Conservation (phyloP, 2,329 filamentous ascomycete genomes). For the Fusarium irregulare region DNA sequence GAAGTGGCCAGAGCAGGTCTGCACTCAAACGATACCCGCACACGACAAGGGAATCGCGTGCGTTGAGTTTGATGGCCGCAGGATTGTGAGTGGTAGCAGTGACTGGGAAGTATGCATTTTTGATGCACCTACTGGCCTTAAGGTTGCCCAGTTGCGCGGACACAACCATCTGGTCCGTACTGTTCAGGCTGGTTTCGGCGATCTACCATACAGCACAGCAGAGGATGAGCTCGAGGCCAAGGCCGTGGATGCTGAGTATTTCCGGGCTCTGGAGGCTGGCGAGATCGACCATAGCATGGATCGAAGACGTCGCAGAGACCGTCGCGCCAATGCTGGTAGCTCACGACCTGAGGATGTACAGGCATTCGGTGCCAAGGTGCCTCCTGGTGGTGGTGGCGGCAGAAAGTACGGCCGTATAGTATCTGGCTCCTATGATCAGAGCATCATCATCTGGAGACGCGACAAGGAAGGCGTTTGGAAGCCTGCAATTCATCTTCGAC, state of each 20-base stretch:
- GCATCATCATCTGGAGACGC: constrained; percentile 93
- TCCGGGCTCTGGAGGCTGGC: constrained; percentile 67
- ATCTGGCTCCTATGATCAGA: constrained; percentile 95
- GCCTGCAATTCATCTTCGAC: constrained; percentile 77
- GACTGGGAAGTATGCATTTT: constrained; percentile 97
- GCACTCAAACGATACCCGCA: constrained; percentile 81
- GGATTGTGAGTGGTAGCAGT: constrained; percentile 95
- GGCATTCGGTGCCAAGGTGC: constrained; percentile 85
- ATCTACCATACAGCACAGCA: constrained; percentile 81
- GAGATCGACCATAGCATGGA: constrained; percentile 54
- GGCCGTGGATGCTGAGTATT: constrained; percentile 78
- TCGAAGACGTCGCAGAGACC: constrained; percentile 51
- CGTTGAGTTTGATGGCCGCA: constrained; percentile 92
- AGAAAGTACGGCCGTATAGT: constrained; percentile 94
- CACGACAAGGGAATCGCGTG: constrained; percentile 97
- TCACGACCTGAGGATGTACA: constrained; percentile 79
- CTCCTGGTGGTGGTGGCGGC: constrained; percentile 90
- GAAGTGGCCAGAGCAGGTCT: constrained; percentile 85
- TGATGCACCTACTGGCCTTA: constrained; percentile 84
- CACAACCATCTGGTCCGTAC: constrained; percentile 90
- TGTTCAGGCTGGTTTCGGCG: constrained; percentile 93
- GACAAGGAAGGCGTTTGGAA: constrained; percentile 88
- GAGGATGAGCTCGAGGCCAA: constrained; percentile 80
- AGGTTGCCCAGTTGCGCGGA: constrained; percentile 86
- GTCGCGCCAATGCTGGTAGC: constrained; percentile 75